A percentile compares a stretch with the other conserved stretches of the same genome.
These are phyloP conservation scores for Cercospora zeina DNA, from an alignment of 2,329 filamentous ascomycete species.

Conservation along the genomic window DNA sequence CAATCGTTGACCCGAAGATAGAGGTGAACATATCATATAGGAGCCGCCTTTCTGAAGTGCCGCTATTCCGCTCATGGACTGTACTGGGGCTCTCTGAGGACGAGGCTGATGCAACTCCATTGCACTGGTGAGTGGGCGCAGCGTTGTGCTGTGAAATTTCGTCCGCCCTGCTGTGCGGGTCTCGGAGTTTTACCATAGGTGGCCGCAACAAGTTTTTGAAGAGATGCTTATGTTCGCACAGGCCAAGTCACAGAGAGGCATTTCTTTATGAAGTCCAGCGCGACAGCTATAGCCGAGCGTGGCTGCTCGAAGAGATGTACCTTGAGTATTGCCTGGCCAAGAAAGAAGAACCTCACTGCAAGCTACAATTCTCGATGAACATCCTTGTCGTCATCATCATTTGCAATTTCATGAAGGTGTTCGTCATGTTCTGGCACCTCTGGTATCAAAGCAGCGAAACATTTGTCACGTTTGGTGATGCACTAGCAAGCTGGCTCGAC, in stretches of 20 bases:
- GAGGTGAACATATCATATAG: neutral
- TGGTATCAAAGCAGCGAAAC: neutral
- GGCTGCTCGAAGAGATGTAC: constrained; percentile 16
- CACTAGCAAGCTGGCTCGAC: constrained; percentile 15
- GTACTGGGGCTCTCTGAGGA: neutral
- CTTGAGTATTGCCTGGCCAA: constrained; percentile 18
- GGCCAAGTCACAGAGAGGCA: neutral
- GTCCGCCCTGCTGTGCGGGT: too few species aligned
- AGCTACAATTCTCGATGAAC: constrained; percentile 21
- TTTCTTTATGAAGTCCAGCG: neutral
- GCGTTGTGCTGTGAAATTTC: neutral
- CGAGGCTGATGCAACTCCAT: neutral
- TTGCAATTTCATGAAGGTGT: constrained; percentile 1
- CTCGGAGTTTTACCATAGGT: too few species aligned
- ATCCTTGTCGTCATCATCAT: constrained; percentile 10
- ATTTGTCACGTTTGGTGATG: constrained; percentile 23
- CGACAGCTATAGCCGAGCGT: neutral
- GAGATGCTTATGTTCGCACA: neutral
- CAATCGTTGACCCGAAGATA: neutral
- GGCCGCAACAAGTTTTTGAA: too few species aligned
- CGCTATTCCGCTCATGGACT: neutral
- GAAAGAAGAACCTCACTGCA: constrained; percentile 9
- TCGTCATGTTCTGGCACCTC: constrained; percentile 11
- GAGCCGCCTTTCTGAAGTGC: too few species aligned
- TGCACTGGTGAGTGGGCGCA: neutral